A percentile compares a stretch with the other conserved stretches of the same genome.
These are phyloP conservation scores for Pneumocystis carinii DNA, from an alignment of 1,139 yeast species.

Conservation along the genomic window DNA sequence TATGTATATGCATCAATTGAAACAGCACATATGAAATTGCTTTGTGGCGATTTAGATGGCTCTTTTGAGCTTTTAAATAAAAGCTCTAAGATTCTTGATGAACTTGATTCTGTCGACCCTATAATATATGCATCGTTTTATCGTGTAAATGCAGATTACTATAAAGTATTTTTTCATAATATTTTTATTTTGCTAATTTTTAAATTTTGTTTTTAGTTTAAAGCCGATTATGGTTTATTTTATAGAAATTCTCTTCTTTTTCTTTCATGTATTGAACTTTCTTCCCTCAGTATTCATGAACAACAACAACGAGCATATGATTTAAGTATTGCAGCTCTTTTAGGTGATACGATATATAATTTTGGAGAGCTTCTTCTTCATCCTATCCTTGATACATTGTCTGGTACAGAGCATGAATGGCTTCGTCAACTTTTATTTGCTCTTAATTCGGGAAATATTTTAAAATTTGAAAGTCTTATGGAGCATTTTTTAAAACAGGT, in stretches of 20 bases:
- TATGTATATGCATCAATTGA: constrained; percentile 58
- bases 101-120: constrained; percentile 46
- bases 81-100: constrained; percentile 44
- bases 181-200: neutral
- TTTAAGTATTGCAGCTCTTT: constrained; percentile 68
- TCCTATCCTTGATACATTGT: constrained; percentile 53
- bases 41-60: constrained; percentile 41
- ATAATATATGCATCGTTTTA: constrained; percentile 73
- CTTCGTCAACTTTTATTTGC: constrained; percentile 52
- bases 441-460: constrained; percentile 66
- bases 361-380: constrained; percentile 90
- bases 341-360: constrained; percentile 86
- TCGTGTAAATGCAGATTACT: constrained; percentile 62
- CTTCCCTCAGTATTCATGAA: constrained; percentile 39
- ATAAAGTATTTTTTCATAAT: constrained; percentile 27
- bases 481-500: constrained; percentile 28
- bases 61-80: constrained; percentile 58
- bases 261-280: constrained; percentile 41
- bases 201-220: constrained; percentile 22
- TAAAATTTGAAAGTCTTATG: constrained; percentile 38
- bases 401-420: constrained; percentile 49
- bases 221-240: constrained; percentile 64
- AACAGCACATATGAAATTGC: constrained; percentile 55
- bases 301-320: constrained; percentile 58
- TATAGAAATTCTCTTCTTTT: constrained; percentile 54